Percentiles rank a stretch among this genome's conserved stretches.
These are phyloP conservation scores for Aspergillus sclerotioniger DNA, from an alignment of 495 filamentous ascomycete species.

Conservation along the genomic window DNA sequence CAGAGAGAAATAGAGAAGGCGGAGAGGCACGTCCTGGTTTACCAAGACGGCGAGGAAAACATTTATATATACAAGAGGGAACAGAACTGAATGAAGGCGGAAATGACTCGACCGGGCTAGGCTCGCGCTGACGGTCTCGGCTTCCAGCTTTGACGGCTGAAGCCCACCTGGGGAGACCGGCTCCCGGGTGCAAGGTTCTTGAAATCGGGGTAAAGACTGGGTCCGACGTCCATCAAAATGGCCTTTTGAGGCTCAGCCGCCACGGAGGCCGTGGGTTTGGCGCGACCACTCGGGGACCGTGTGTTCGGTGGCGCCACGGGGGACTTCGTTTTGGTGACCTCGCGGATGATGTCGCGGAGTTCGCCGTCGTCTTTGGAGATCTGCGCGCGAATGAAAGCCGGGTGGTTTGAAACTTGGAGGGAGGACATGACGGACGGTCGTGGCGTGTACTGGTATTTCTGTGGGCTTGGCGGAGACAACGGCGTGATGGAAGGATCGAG, in stretches of 20 bases:
- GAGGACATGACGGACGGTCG: slow-evolving; percentile 77
- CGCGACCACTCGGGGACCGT: slow-evolving; percentile 19
- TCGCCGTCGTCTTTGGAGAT: slow-evolving; percentile 74
- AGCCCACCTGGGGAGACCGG: slow-evolving; percentile 29
- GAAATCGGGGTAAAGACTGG: slow-evolving; percentile 38
- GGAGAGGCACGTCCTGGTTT: background rate
- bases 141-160: slow-evolving; percentile 37
- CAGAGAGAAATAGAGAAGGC: background rate
- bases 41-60: background rate
- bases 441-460: slow-evolving; percentile 62
- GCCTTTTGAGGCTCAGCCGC: slow-evolving; percentile 45
- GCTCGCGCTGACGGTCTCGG: slow-evolving; percentile 36
- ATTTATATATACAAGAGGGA: slow-evolving; percentile 15
- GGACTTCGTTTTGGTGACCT: slow-evolving; percentile 31
- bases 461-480: slow-evolving; percentile 47
- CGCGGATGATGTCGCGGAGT: slow-evolving; percentile 68
- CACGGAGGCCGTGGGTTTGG: slow-evolving; percentile 24
- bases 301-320: slow-evolving; percentile 15
- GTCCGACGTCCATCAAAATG: slow-evolving; percentile 46
- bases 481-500: slow-evolving; percentile 65
- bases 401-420: slow-evolving; percentile 51
- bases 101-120: slow-evolving; percentile 11
- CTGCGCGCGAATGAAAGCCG: slow-evolving; percentile 76
- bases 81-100: slow-evolving; percentile 1
- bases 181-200: slow-evolving; percentile 24